Base-by-base conservation (phyloP, 331 rosid genomes). In the Cucumis variabilis region DNA sequence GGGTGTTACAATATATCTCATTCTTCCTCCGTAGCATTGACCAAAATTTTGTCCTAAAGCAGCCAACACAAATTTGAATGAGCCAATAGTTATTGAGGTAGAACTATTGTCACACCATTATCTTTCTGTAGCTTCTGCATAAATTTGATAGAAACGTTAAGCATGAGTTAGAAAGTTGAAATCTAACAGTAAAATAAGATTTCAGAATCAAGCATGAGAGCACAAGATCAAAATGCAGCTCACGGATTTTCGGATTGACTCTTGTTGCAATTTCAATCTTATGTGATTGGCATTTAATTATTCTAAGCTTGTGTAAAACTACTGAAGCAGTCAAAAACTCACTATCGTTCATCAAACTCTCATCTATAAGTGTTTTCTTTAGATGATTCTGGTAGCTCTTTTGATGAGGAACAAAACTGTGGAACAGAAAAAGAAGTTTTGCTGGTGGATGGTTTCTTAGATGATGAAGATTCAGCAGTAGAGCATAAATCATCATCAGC, bases 401-500 rank as follows among this genome's bases (percentile, higher is more conserved):
- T 89, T 41, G 91, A 95, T 82, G 95, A 88, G 33, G 93, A 92
- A 78, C 85, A 80, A 80, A 91, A 91, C 68, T 93, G 98, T 5
- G 98, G 99, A 89, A 97, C 98, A 58, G 92, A 93, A 93, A 95
- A 95, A 33, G 96, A 88, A 76, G 83, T 90, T 14, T 91, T 87
- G 88, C 96, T 93, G n/a, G 92, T 83, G 60, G 94, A 89, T 91
- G 88, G 94, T 90, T 89, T 97, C 93, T 94, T 93, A 72, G 88
- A 82, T 12, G 97, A 82, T 70, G 99, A 92, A 87, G 98, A 97
- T 88, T 95, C 98, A 14, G 97, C 98, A 10, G 98, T 94, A 73
- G 99, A 95, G 87, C 93, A 80, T 84, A 88, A 33, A 46, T 93
- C 97, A 86, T 94, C 98, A 46, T 93, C 95, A 15, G 79, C 53